Base-by-base conservation (phyloP, 2,329 filamentous ascomycete genomes). In the Sporothrix brasiliensis region DNA sequence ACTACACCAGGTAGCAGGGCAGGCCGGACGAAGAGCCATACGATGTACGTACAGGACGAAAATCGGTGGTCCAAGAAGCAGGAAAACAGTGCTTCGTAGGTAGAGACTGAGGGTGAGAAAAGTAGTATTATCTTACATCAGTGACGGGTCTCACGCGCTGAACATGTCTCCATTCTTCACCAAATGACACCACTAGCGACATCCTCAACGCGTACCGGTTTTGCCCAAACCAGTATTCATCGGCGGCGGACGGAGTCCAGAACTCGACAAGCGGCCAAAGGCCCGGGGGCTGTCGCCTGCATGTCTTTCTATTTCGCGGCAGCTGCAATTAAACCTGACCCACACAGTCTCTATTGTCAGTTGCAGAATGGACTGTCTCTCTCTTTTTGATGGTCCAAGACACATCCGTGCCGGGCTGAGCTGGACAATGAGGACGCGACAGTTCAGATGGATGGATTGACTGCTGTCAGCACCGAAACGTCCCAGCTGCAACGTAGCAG, bases 291-390 rank as follows among this genome's bases (percentile, higher is more conserved):
- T 9, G 7, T 21, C 39, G 44, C 5, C 58, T 63, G 58, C 58
- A 63, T 11, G 58, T 63, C 58, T 63, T 13, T 39, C 39, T 47
- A 47, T 34, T 63, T 63, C 21, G 39, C 58, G 58, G 56, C 34
- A 34, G 39, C 39, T 63, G 39, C 21, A 63, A 63, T 63, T 19
- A 63, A 63, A 63, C 58, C 58, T 63, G 58, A 63, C 58, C 58
- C 58, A 61, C 58, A 56, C 21, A 2, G 6, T 34, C 27, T 56
- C 14, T 10, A 24, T 3, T 47, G 54, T 9, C 54, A 5, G 4
- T 30, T 34, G 10, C 52, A 19, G 14, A 27, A 21, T 54, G 21
- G 21, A 54, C 9, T 53, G 19, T 54, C 14, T 34, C 16, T 54
- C 5, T 54, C 30, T 30, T 54, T 54, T 30, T 30, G 44, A 16